Evolutionary conservation across 768 basidiomycete species (phyloP).

Genomic region (button mushroom (Agaricus bisporus)): DNA sequence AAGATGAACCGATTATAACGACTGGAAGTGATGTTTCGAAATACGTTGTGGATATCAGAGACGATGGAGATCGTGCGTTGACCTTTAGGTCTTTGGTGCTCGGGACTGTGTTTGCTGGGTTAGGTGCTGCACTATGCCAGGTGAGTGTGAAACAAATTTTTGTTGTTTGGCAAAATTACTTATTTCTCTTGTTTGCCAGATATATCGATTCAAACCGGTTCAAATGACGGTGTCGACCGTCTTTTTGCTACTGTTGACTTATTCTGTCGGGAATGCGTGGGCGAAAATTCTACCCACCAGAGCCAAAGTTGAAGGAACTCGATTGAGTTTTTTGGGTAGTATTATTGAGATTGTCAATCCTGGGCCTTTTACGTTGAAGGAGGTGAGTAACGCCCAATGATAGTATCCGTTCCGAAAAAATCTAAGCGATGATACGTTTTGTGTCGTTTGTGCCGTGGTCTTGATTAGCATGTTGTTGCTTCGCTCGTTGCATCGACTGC

Average conservation of each 20-base stretch:
- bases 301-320: conserved; percentile 38
- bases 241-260: conserved; percentile 50
- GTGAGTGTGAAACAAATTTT: conserved; percentile 21
- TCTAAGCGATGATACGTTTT: too few relatives aligned
- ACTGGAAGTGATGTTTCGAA: conserved; percentile 46
- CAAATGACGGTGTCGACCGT: conserved; percentile 46
- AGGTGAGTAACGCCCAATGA: conserved; percentile 28
- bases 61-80: conserved; percentile 50
- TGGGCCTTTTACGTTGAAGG: conserved; percentile 51
- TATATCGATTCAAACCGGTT: conserved; percentile 37
- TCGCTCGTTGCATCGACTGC: conserved; percentile 54
- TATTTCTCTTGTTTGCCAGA: not conserved
- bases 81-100: conserved; percentile 51
- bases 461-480: conserved; percentile 47
- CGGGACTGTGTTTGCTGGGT: conserved; percentile 51
- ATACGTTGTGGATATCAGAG: conserved; percentile 49
- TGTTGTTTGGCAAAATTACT: too few relatives aligned
- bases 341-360: conserved; percentile 48
- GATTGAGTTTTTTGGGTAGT: conserved; percentile 32
- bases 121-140: conserved; percentile 55
- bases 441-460: not conserved
- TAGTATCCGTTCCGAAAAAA: not conserved
- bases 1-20: conserved; percentile 37
- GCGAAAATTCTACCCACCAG: conserved; percentile 37
- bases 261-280: conserved; percentile 46